phyloP scores from a whole-genome alignment of 352 stramenopile genomes.

The Phytopythium oedochilum region DNA sequence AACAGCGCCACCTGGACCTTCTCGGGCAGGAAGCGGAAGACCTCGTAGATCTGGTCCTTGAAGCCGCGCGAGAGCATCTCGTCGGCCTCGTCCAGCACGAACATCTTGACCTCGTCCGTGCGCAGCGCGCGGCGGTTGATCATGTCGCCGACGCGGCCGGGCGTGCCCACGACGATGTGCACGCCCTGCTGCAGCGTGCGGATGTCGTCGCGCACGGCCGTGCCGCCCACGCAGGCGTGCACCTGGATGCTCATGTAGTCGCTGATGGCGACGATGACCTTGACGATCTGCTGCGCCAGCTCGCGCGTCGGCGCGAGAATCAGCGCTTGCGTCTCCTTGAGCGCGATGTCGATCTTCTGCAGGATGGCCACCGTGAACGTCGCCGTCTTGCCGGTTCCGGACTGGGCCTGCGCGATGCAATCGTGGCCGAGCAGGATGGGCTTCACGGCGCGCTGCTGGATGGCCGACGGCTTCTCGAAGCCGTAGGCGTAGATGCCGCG shows the following conservation, averaged over 20 bases:
- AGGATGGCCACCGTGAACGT: slow-evolving; percentile 99
- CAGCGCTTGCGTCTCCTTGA: slow-evolving; percentile 97
- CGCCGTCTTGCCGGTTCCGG: slow-evolving; percentile 98
- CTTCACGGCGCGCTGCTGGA: slow-evolving; percentile 99
- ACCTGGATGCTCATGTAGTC: slow-evolving; percentile 97
- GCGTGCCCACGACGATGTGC: slow-evolving; percentile 98
- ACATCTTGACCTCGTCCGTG: slow-evolving; percentile 95
- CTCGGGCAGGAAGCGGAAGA: slow-evolving; percentile 99
- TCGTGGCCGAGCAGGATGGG: slow-evolving; percentile 97
- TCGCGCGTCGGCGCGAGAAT: slow-evolving; percentile 99
- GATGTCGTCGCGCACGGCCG: slow-evolving; percentile 98
- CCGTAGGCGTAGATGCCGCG: slow-evolving; percentile 99
- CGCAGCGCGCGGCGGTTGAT: slow-evolving; percentile 97
- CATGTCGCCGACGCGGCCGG: slow-evolving; percentile 99
- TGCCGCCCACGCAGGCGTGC: slow-evolving; percentile 98
- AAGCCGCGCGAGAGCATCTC: slow-evolving; percentile 99
- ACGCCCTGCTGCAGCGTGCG: slow-evolving; percentile 96
- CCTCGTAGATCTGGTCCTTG: slow-evolving; percentile 99
- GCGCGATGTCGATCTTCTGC: slow-evolving; percentile 94
- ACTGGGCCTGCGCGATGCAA: slow-evolving; percentile 99
- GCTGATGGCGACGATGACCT: slow-evolving; percentile 93
- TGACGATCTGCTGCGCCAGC: slow-evolving; percentile 99
- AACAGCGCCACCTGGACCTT: slow-evolving; percentile 98
- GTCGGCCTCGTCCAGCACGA: slow-evolving; percentile 99
- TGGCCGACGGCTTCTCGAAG: slow-evolving; percentile 99